Evolutionary conservation across 1,139 yeast genomes (phyloP).

Genomic region (Candida tetrigidarum): DNA sequence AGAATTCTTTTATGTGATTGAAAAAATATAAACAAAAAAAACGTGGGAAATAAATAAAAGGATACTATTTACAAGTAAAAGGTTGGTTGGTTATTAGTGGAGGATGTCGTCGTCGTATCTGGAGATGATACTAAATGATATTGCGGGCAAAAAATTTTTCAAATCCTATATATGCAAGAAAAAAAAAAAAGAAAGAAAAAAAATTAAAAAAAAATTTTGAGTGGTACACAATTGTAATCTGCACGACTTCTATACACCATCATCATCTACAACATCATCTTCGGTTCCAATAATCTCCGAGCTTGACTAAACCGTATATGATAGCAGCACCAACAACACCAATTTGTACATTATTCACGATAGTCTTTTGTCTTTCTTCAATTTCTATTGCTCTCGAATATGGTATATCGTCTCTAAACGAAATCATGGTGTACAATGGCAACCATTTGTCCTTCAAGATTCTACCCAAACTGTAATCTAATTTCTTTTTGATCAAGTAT

Average conservation of each 20-base stretch:
- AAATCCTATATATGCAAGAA: not conserved
- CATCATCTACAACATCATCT: not conserved
- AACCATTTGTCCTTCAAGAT: constrained; percentile 60
- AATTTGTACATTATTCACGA: constrained; percentile 35
- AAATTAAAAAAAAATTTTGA: not conserved
- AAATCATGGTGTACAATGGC: constrained; percentile 91
- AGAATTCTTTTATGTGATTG: not conserved
- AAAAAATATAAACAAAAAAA: not conserved
- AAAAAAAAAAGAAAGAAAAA: constrained; percentile 3
- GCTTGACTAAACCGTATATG: constrained; percentile 14
- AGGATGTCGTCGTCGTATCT: not conserved
- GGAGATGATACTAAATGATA: not conserved
- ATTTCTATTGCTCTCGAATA: constrained; percentile 72
- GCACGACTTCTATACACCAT: not conserved
- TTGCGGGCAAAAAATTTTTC: constrained; percentile 7
- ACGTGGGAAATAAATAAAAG: constrained; percentile 3
- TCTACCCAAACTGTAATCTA: constrained; percentile 69
- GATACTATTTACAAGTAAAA: constrained; percentile 9
- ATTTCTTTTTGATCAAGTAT: constrained; percentile 65
- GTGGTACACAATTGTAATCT: not conserved
- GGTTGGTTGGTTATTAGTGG: not conserved
- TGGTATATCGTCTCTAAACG: constrained; percentile 81
- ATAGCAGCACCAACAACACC: constrained; percentile 22
- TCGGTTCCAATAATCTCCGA: constrained; percentile 10
- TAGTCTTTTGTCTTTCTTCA: constrained; percentile 52